Conservation (phyloP, 805 yeast genomes). For the Jamesozyma hellenica region DNA sequence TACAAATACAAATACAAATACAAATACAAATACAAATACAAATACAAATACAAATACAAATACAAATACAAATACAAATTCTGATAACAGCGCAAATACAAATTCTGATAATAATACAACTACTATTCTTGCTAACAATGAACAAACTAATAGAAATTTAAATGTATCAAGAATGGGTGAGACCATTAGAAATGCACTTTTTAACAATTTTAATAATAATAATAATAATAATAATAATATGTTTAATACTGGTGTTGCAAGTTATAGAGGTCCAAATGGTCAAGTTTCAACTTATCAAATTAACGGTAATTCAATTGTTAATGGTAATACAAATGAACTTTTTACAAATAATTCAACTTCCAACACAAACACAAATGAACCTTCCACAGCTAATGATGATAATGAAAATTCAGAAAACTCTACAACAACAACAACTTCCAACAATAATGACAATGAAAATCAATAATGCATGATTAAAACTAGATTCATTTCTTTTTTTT, state of each 20-base stretch:
- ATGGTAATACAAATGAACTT: not conserved
- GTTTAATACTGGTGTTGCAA: slow-evolving; percentile 28
- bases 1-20: not conserved
- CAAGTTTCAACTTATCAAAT: slow-evolving; percentile 18
- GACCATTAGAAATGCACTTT: not conserved
- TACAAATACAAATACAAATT: not conserved
- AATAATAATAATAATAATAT: not conserved
- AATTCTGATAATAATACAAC: not conserved
- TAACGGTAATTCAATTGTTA: slow-evolving; percentile 3
- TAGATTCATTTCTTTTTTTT: too few relatives aligned
- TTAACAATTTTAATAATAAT: not conserved
- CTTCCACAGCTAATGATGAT: not conserved
- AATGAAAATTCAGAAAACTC: not conserved
- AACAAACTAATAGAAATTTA: not conserved
- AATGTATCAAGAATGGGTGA: not conserved
- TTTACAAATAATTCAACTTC: not conserved
- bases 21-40: not conserved
- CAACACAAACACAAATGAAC: not conserved
- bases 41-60: not conserved
- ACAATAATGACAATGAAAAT: not conserved
- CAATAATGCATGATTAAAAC: too few relatives aligned
- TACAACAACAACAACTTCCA: too few relatives aligned
- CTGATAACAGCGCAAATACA: not conserved
- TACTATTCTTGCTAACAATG: not conserved
- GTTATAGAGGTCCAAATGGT: slow-evolving; percentile 24